Base-by-base conservation (phyloP, 2,329 filamentous ascomycete genomes). In the Phaeosphaeria sp. region DNA sequence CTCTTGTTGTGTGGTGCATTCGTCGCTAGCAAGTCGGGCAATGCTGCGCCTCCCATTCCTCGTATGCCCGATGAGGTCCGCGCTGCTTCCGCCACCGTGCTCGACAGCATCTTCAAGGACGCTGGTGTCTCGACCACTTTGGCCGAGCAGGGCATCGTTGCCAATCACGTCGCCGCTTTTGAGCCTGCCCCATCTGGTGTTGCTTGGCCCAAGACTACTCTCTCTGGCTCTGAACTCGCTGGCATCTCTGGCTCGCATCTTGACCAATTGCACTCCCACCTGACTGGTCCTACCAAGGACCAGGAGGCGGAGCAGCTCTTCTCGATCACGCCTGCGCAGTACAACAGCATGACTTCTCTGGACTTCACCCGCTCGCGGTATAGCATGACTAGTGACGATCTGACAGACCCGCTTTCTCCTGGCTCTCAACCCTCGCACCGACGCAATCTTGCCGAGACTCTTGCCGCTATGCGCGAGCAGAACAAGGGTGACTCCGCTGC, bases 1-100 rank as follows among this genome's bases (percentile, higher is more conserved):
- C 90, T 97, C 67, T 90, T 99, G 73, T 90, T 99, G 54, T 93
- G 97, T 64, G 95, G 95, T 74, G 95, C 95, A 52, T 97, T 97
- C 74, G 93, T 98, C 68, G 90, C 95, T 61, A 97, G 94, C 30
- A 96, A 93, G 79, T 88, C 89, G 63, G 87, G 89, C 46, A 83
- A 89, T 20, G 88, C 88, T 66, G 86, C 88, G 46, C 87, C 89
- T 41, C 87, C 87, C 66, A 89, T 96, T 67, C 90, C 91, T 50
- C 86, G 86, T 55, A 89, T 94, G 73, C 90, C 92, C 36, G 90
- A 94, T 55, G 90, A 94, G 68, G 87, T 95, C 55, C 89, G 91
- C 58, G 89, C 87, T 63, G 91, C 90, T 42, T 92, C 91, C 15
- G 89, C 90, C 50, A 87, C 88, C 20, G 85, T 95, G 20, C 86